Percentiles rank a stretch among this genome's conserved stretches.
Conservation (phyloP, 345 rosid species). For the Erodium maritimum region DNA sequence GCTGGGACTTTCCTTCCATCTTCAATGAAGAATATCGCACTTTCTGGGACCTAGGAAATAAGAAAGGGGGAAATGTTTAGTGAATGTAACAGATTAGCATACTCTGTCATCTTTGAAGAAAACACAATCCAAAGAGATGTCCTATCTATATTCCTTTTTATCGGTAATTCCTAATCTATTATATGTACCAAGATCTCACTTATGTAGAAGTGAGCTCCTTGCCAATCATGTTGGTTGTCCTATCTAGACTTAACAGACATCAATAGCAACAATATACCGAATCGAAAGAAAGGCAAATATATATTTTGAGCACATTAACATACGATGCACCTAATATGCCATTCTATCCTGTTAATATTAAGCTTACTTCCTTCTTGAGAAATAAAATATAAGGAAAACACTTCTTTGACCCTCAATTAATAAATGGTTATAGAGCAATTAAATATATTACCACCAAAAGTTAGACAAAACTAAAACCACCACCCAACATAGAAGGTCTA, state of each 20-base stretch:
- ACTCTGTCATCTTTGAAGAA: background rate
- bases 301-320: background rate
- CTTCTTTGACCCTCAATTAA: no score
- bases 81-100: background rate
- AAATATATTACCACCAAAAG: background rate
- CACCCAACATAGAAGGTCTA: background rate
- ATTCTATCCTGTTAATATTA: no score
- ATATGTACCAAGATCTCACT: no score
- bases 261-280: background rate
- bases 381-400: background rate
- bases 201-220: no score
- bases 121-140: no score
- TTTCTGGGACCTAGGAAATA: constrained; percentile 57
- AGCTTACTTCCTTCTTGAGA: background rate
- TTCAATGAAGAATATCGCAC: constrained; percentile 77
- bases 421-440: background rate
- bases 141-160: no score
- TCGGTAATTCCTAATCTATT: no score
- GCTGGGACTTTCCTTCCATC: constrained; percentile 87
- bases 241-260: background rate
- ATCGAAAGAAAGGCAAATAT: background rate
- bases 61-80: background rate
- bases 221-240: no score
- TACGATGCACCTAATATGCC: background rate
- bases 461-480: background rate